A percentile compares a stretch with the other conserved stretches of the same genome.
Evolutionary conservation across 179 eudicot species (phyloP).

Genomic region (Nepenthes alata): DNA sequence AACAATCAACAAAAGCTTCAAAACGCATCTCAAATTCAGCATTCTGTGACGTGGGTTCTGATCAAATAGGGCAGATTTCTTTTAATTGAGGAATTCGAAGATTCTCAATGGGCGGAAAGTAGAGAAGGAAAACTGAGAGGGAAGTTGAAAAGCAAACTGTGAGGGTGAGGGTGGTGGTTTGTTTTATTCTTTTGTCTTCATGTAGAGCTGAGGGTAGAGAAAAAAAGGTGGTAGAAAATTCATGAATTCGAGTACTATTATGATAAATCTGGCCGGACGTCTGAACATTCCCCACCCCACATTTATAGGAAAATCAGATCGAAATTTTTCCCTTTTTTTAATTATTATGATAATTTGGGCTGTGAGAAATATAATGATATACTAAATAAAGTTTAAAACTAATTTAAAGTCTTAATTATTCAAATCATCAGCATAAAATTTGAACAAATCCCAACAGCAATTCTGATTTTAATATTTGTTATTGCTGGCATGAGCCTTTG

Average conservation of each 20-base stretch:
- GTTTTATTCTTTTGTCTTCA: no score
- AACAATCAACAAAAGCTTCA: conserved; percentile 24
- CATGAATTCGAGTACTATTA: no score
- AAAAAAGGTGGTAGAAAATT: no score
- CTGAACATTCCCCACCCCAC: conserved; percentile 5
- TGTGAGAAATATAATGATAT: no score
- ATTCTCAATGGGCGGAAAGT: neutral
- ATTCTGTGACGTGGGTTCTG: conserved; percentile 36
- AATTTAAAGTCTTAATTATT: no score
- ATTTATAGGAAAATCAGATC: conserved; percentile 28
- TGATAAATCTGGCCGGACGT: no score
- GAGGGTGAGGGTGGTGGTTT: conserved; percentile 1
- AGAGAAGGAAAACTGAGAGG: conserved; percentile 8
- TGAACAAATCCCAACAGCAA: neutral
- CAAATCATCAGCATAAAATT: neutral
- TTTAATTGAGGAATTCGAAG: neutral
- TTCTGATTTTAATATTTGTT: conserved; percentile 8
- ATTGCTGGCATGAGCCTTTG: conserved; percentile 41
- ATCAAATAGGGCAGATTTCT: conserved; percentile 1
- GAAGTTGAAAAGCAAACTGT: conserved; percentile 27
- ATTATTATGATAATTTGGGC: no score
- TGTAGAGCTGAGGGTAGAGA: no score
- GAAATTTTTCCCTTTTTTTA: no score
- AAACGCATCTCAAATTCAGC: conserved; percentile 37
- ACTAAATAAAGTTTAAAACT: no score